Evolutionary conservation across 805 yeast genomes (phyloP).

Genomic region (Pichia deserticola): DNA sequence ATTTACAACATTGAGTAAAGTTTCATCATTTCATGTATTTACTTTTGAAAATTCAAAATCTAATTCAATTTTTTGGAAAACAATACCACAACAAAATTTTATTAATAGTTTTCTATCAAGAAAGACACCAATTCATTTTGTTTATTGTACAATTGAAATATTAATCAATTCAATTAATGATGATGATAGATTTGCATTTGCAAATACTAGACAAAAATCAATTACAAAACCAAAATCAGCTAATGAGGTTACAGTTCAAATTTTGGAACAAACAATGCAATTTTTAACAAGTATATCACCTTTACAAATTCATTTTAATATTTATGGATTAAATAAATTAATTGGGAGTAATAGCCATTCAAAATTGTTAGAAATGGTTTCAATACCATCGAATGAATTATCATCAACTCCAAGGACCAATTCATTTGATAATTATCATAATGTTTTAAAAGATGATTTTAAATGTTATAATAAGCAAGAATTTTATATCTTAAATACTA

Average conservation of each 20-base stretch:
- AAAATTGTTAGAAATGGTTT: constrained; percentile 33
- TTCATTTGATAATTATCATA: constrained; percentile 20
- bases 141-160: constrained; percentile 47
- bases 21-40: constrained; percentile 17
- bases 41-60: constrained; percentile 11
- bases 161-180: constrained; percentile 35
- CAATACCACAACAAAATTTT: constrained; percentile 27
- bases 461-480: constrained; percentile 31
- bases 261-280: constrained; percentile 6
- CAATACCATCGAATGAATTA: constrained; percentile 26
- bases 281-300: constrained; percentile 2
- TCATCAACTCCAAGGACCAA: constrained; percentile 20
- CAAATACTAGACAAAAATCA: constrained; percentile 13
- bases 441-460: constrained; percentile 12
- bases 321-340: constrained; percentile 47
- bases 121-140: constrained; percentile 45
- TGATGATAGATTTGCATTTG: constrained; percentile 24
- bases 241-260: not conserved
- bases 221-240: not conserved
- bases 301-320: constrained; percentile 23
- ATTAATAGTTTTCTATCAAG: constrained; percentile 38
- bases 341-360: constrained; percentile 45
- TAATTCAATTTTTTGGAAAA: constrained; percentile 27
- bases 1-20: constrained; percentile 38
- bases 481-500: constrained; percentile 34